phyloP scores from a whole-genome alignment of 2,329 filamentous ascomycete species.

The Shiraia bambusicola region DNA sequence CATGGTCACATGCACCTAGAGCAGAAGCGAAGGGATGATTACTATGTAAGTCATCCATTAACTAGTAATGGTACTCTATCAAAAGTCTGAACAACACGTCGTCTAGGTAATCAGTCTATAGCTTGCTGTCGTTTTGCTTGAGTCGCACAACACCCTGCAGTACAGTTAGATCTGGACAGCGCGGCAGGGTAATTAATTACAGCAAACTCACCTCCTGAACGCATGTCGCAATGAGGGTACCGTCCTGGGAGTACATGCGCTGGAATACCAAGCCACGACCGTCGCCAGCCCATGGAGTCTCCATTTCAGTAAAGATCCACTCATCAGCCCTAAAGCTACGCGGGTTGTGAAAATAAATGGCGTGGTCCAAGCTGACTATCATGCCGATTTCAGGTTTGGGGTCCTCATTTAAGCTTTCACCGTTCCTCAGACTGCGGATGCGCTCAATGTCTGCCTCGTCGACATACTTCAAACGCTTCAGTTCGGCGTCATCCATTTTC shows the following conservation, averaged over 20 bases:
- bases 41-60: no score
- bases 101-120: constrained; percentile 1
- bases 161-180: constrained; percentile 5
- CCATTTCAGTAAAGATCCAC: constrained; percentile 80
- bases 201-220: constrained; percentile 66
- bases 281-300: constrained; percentile 77
- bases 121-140: constrained; percentile 16
- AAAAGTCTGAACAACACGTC: no score
- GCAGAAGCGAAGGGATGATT: no score
- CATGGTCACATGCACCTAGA: no score
- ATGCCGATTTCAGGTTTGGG: constrained; percentile 68
- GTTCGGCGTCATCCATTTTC: constrained; percentile 47
- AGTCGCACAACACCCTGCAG: constrained; percentile 16
- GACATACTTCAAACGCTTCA: constrained; percentile 47
- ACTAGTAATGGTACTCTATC: no score
- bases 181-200: neutral
- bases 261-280: constrained; percentile 75
- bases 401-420: constrained; percentile 49
- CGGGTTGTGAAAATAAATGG: constrained; percentile 58
- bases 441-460: constrained; percentile 55
- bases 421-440: constrained; percentile 38
- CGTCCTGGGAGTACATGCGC: constrained; percentile 70
- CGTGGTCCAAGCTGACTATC: constrained; percentile 80
- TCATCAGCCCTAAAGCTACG: constrained; percentile 56
- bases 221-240: constrained; percentile 74